phyloP scores from a whole-genome alignment of 345 rosid genomes.

The Acer negundo region DNA sequence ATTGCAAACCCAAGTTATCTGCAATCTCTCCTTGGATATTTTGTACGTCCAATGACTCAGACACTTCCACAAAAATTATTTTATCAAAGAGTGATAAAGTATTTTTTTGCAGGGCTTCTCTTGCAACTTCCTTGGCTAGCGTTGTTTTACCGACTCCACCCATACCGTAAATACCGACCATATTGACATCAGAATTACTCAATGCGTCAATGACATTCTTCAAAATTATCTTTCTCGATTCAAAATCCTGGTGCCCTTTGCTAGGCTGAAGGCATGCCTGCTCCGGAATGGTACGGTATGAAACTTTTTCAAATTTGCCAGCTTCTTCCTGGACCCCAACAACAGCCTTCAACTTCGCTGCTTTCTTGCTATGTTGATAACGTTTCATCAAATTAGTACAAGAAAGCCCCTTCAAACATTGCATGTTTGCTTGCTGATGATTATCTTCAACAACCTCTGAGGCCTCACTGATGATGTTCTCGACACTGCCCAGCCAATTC shows the following conservation, averaged over 20 bases:
- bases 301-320: background rate
- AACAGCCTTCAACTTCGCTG: background rate
- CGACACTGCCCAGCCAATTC: background rate
- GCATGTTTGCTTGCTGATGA: background rate
- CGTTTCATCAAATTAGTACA: background rate
- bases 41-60: constrained; percentile 5
- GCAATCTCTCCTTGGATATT: constrained; percentile 20
- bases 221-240: background rate
- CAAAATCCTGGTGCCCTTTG: background rate
- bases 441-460: background rate
- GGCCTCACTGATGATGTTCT: no score
- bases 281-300: background rate
- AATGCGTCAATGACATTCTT: background rate
- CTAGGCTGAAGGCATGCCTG: background rate
- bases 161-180: background rate
- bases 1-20: constrained; percentile 7
- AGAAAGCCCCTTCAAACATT: background rate
- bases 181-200: background rate
- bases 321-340: background rate
- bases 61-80: constrained; percentile 9
- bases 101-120: background rate
- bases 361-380: background rate
- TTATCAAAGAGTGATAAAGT: constrained; percentile 9
- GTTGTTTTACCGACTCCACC: constrained; percentile 8
- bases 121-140: constrained; percentile 6